Evolutionary conservation across 2,329 filamentous ascomycete species (phyloP).

Genomic region (Thelonectria discophora): DNA sequence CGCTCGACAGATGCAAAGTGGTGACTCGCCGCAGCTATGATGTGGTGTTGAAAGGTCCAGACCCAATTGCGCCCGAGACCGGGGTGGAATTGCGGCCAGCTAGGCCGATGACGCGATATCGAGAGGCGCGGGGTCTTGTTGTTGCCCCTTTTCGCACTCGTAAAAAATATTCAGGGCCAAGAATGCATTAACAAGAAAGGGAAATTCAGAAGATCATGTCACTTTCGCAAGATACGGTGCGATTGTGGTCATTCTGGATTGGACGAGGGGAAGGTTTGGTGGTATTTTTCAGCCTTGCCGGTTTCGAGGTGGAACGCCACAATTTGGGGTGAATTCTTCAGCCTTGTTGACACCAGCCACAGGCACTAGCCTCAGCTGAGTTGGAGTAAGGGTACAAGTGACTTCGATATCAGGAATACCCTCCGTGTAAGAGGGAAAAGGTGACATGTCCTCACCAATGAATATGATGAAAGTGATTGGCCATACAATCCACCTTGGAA

Average conservation of each 20-base stretch:
- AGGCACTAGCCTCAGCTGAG: constrained; percentile 21
- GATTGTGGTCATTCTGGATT: constrained; percentile 8
- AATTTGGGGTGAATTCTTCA: constrained; percentile 2
- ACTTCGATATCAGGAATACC: background rate
- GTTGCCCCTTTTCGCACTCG: background rate
- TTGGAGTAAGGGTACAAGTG: background rate
- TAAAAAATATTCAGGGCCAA: constrained; percentile 11
- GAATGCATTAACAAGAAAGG: constrained; percentile 3
- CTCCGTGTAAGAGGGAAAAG: constrained; percentile 1
- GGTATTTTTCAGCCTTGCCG: constrained; percentile 17
- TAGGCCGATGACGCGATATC: constrained; percentile 22
- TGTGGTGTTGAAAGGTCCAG: constrained; percentile 19
- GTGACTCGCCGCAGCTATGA: constrained; percentile 26
- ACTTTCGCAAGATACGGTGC: constrained; percentile 23
- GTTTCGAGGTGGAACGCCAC: background rate
- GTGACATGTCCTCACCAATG: background rate
- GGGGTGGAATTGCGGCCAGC: constrained; percentile 8
- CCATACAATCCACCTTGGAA: background rate
- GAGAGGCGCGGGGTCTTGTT: constrained; percentile 1
- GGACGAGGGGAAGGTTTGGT: constrained; percentile 1
- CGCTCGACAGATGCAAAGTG: background rate
- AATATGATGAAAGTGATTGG: background rate
- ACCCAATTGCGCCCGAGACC: constrained; percentile 10
- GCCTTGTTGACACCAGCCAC: constrained; percentile 13
- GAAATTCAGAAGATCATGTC: constrained; percentile 24